Evolutionary conservation across 345 rosid species (phyloP), one percentile per base, ranked within the genome.

Genomic region (Arabidopsis suecica): DNA sequence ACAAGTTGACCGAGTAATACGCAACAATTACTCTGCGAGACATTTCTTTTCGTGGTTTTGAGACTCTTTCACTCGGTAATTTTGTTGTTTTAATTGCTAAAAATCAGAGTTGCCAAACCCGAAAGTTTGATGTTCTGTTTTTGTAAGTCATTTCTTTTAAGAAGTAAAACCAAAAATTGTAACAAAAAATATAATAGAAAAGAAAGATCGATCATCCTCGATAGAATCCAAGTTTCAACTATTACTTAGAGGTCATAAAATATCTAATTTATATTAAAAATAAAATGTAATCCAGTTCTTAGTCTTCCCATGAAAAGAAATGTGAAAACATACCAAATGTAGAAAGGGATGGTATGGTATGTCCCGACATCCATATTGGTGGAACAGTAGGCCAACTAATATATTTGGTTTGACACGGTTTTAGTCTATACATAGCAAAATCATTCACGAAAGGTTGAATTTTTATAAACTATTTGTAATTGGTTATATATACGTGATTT

Each of bases 241-340:
- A n/a, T 18, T 49, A 9, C 0, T 9, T 50, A n/a, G 4, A 50
- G 11, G 22, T 5, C 7, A 3, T 55, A 2, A 30, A 13, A 34
- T 10, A 37, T 13, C 5, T 30, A 55, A 30, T 7, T 30, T 6
- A 55, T 13, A 55, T 20, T 3, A 10, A 60, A 60, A 60, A 9
- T 37, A 9, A 45, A 59, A 20, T 11, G 3, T 60, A 32, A 38
- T 60, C 32, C 0, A 6, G 33, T 38, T 60, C 48, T 10, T 12
- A 60, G 42, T 42, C 36, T 4, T 41, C 14, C 67, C 51, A 62
- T 25, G 25, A 13, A 42, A 28, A 62, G 51, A 62, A 38, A 60
- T 60, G 65, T 60, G 65, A 60, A 60, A 38, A 60, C 65, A 20
- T 60, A 6, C 48, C 45, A 59, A 59, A 61, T 25, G 50, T 6